Base-by-base conservation (phyloP, 495 filamentous ascomycete genomes). In the Lasiosphaeria ovina region DNA sequence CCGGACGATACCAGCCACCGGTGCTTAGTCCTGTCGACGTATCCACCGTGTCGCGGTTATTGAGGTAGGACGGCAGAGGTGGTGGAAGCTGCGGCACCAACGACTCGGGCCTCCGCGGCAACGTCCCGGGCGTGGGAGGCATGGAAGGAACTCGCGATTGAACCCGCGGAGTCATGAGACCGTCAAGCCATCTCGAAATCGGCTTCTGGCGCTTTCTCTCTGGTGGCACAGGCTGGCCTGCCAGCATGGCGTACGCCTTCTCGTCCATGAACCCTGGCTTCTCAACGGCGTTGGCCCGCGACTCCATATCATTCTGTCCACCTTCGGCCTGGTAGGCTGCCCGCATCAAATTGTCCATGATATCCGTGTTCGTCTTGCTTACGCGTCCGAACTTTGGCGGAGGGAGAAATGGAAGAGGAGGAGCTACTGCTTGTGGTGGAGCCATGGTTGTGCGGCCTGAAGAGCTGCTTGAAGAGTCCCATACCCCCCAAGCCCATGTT, bases 271-370 rank as follows among this genome's bases (percentile, higher is more conserved):
- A 47, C 12, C 44, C 44, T 4, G 12, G 12, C 44, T n/a, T n/a
- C 44, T 47, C 16, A 24, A 24, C 24, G 24, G 24, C 24, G 24
- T 24, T 24, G 24, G 2, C 24, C 24, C 24, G 24, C 12, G 44
- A 47, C 44, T 64, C 50, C 61, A 61, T 58, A 52, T 60, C 58
- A 50, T 64, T 62, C 4, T 7, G 9, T 17, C 67, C 65, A 47
- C 53, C 51, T 16, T 70, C 63, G 48, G 62, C 48, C 12, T 57
- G 49, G 54, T 64, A 70, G 10, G 68, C 66, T 16, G 68, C 68
- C 24, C 55, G 60, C 63, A 70, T 68, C 14, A 70, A 57, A 10
- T 63, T 42, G 60, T 68, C 66, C 59, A 71, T 63, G 56, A 71
- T 68, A 17, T 68, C 51, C 9, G 63, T 63, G 57, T 68, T 68